Base-by-base conservation (phyloP, 1,284 basidiomycete genomes). In the Boletus hoseneyae region DNA sequence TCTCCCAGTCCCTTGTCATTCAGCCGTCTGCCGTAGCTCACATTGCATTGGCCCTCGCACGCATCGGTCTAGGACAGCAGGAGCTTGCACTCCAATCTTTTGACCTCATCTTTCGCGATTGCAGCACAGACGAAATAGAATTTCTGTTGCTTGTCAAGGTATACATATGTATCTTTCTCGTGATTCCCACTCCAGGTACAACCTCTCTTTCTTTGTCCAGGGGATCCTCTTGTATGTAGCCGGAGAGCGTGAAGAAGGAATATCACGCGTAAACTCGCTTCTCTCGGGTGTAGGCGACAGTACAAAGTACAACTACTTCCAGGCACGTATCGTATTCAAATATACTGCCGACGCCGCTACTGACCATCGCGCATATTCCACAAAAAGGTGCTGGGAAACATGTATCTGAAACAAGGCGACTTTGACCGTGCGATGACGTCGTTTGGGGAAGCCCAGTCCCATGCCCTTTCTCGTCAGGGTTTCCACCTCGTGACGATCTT, bases 131-230 rank as follows among this genome's bases (percentile, higher is more conserved):
- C 2, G 42, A 59, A 13, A 54, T 21, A 11, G 44, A 27, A 36
- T 57, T 59, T 30, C 42, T 57, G 19, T 21, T 56, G 16, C 37
- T 59, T 0, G 30, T 57, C 13, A 57, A 47, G 43, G 56, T 48
- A 47, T 35, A 43, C 23, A 25, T 46, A 21, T 8, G 18, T 9
- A 0, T 32, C 40, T 16, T 19, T 49, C 9, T 18, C 13, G 10
- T 53, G 16, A 10, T 19, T 25, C 23, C 7, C 5, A 25, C 23
- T 7, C 23, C 23, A 3, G 23, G 4, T 7, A 1, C 6, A 25
- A 25, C 23, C 23, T 25, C 23, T 23, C 21, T n/a, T 21, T 25
- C 23, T 37, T 19, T 3, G 12, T 11, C 4, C 16, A 58, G 55
- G 47, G 48, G 1, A 57, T 56, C 15, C 19, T 57, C 25, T 23